Conservation (phyloP, 768 basidiomycete species). For the Amyloporia xantha region DNA sequence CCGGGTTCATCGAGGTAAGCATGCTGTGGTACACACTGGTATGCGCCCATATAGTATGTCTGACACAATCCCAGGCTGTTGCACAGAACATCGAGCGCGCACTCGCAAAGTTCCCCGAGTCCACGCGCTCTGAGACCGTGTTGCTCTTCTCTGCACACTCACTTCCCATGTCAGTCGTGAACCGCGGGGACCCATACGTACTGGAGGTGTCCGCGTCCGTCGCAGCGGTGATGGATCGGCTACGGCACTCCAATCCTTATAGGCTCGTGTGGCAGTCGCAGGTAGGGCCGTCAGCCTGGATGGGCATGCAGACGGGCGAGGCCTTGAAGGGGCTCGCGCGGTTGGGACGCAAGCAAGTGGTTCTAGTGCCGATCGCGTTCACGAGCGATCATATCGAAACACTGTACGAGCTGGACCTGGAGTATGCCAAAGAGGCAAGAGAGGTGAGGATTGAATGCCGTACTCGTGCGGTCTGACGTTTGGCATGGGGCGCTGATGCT, state of each 20-base stretch:
- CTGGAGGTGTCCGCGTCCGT: slow-evolving; percentile 94
- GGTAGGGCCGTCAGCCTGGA: slow-evolving; percentile 96
- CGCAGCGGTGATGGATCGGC: slow-evolving; percentile 84
- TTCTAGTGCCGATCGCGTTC: slow-evolving; percentile 95
- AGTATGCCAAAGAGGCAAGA: slow-evolving; percentile 85
- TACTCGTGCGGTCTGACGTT: background rate
- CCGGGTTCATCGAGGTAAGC: slow-evolving; percentile 88
- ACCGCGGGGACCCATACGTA: slow-evolving; percentile 97
- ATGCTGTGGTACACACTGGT: slow-evolving; percentile 4
- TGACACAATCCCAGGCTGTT: slow-evolving; percentile 75
- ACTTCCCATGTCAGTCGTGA: slow-evolving; percentile 95
- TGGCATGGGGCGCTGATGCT: background rate
- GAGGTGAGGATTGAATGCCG: slow-evolving; percentile 56
- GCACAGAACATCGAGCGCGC: slow-evolving; percentile 83
- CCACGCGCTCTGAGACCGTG: slow-evolving; percentile 66
- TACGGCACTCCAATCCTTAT: slow-evolving; percentile 77
- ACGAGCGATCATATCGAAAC: slow-evolving; percentile 99
- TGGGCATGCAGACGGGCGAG: slow-evolving; percentile 93
- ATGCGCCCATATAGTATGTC: too few relatives aligned
- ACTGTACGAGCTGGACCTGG: slow-evolving; percentile 90
- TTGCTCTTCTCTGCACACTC: slow-evolving; percentile 97
- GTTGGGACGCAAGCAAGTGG: slow-evolving; percentile 65
- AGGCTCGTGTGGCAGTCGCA: slow-evolving; percentile 97
- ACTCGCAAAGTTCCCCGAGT: slow-evolving; percentile 69
- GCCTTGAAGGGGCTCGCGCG: slow-evolving; percentile 83